Evolutionary conservation across 2,329 filamentous ascomycete genomes (phyloP).

Genomic region (Exophiala oligosperma): DNA sequence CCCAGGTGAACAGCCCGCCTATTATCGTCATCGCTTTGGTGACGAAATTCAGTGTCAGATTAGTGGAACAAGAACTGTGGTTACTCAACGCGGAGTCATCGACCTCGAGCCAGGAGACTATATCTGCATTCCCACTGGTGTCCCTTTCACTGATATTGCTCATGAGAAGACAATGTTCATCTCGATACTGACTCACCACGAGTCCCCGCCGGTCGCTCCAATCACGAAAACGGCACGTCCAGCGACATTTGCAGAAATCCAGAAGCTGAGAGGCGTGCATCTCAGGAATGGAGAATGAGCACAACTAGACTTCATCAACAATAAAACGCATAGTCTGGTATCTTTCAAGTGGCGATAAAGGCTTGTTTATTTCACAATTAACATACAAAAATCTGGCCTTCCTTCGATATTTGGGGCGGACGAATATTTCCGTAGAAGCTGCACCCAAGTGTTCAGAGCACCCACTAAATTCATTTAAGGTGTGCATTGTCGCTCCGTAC

Average conservation of each 20-base stretch:
- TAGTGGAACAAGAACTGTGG: constrained; percentile 14
- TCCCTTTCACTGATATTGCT: constrained; percentile 28
- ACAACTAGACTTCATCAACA: too few species aligned
- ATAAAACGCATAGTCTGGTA: too few species aligned
- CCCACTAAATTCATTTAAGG: too few species aligned
- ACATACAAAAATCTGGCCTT: too few species aligned
- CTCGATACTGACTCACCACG: not conserved
- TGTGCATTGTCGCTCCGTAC: too few species aligned
- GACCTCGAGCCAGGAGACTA: constrained; percentile 28
- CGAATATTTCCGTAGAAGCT: too few species aligned
- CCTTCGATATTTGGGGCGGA: too few species aligned
- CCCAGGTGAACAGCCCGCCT: not conserved
- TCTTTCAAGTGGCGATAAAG: too few species aligned
- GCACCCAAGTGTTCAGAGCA: too few species aligned
- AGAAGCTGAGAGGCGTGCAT: too few species aligned
- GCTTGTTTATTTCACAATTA: too few species aligned
- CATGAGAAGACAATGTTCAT: constrained; percentile 17
- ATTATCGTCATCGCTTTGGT: not conserved
- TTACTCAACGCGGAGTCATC: constrained; percentile 41
- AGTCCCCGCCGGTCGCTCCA: not conserved
- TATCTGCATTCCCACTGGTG: constrained; percentile 29
- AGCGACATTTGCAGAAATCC: constrained; percentile 3
- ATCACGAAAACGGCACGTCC: constrained; percentile 11
- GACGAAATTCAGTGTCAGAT: not conserved
- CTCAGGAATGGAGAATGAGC: too few species aligned